Percentiles rank a stretch among this genome's conserved stretches.
Evolutionary conservation across 768 basidiomycete genomes (phyloP).

Genomic region (Asterophora lycoperdoides): DNA sequence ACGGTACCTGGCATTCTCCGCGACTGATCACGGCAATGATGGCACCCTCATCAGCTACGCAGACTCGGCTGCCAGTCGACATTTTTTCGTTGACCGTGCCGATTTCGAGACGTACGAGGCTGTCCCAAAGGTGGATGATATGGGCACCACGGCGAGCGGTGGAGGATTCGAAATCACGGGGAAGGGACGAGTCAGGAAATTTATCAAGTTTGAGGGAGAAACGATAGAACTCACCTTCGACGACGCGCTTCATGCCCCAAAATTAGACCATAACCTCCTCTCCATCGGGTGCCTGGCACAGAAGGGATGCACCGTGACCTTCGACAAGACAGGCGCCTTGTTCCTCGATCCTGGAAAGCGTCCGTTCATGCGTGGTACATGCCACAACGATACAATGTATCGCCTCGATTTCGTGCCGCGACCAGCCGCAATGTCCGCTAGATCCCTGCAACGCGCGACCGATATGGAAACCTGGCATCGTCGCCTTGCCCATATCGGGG

Average conservation of each 20-base stretch:
- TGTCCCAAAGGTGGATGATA: neutral
- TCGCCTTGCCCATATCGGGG: neutral
- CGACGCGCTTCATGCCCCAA: too few species aligned
- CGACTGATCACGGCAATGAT: neutral
- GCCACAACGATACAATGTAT: neutral
- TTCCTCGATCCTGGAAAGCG: neutral
- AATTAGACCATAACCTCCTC: too few species aligned
- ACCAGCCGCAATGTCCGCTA: neutral
- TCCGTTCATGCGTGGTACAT: neutral
- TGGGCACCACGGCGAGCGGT: neutral
- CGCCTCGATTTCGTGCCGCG: neutral
- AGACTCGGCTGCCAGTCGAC: neutral
- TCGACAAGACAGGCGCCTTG: neutral
- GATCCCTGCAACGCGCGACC: neutral
- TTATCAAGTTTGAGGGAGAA: neutral
- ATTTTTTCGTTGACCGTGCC: neutral
- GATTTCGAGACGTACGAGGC: neutral
- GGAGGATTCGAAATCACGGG: neutral
- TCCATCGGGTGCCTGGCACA: too few species aligned
- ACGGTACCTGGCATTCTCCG: neutral
- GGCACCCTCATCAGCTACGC: neutral
- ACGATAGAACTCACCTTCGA: neutral
- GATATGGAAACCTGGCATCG: neutral
- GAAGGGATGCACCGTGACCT: neutral
- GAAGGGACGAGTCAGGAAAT: neutral